Evolutionary conservation across 2,329 filamentous ascomycete species (phyloP), one percentile per base, ranked within the genome.

Genomic region (Hypoxylon sp.): DNA sequence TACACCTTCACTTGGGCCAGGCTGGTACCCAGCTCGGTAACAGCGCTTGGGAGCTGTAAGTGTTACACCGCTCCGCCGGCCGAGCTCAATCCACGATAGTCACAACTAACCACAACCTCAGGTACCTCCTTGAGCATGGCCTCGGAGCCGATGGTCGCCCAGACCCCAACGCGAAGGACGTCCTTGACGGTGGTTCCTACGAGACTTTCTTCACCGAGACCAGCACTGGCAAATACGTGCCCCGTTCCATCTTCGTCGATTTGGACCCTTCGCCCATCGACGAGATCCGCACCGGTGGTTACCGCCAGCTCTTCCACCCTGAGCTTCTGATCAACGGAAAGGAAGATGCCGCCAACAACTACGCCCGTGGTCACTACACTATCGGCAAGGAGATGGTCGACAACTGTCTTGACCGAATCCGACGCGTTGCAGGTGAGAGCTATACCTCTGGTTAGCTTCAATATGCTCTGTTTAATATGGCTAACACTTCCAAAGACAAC

Each of bases 341-440:
- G 86, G 90, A 92, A 80, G 90, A 92, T 86, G 90, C 90, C 65
- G 89, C 90, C 82, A 92, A 92, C 84, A 92, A 92, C 85, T 92
- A 92, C 77, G 90, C 90, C 74, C 90, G 90, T 83, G 90, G 90
- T 64, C 90, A 92, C 83, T 92, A 92, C 82, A 92, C 90, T 74
- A 89, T 92, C 75, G 90, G 90, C 82, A 92, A 92, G 86, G 90
- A 92, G 84, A 89, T 91, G 87, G 87, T 91, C 61, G 90, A 92
- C 79, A 86, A 81, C 74, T 90, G 92, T 76, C 87, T 92, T 76
- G 89, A 92, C 76, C 87, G 88, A 74, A 88, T 92, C 73, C 89
- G 90, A 76, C 90, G 90, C 73, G 88, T 91, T 75, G 87, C 86
- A 78, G 89, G 89, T 91, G 79, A 78, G 87, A 79, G 61, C 37